phyloP scores from a whole-genome alignment of 768 basidiomycete genomes.

The Phlegmacium glaucopus region DNA sequence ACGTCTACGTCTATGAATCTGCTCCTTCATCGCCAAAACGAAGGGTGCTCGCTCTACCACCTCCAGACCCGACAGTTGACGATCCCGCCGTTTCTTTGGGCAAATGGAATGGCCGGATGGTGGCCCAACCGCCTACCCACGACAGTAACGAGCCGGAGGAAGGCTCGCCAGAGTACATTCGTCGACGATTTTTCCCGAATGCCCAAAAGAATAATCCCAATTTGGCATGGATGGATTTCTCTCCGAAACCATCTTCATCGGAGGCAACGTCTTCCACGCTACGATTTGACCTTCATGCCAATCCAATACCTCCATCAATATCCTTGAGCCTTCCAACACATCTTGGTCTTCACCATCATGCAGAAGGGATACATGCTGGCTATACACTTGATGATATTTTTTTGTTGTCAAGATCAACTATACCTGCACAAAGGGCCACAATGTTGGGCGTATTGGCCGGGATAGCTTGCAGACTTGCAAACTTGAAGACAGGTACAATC shows the following conservation, averaged over 20 bases:
- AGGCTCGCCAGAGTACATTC: slow-evolving; percentile 81
- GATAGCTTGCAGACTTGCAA: slow-evolving; percentile 41
- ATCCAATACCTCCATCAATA: slow-evolving; percentile 53
- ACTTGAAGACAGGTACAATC: slow-evolving; percentile 31
- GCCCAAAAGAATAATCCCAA: slow-evolving; percentile 66
- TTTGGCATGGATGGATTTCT: slow-evolving; percentile 72
- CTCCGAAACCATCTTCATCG: slow-evolving; percentile 23
- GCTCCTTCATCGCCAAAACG: slow-evolving; percentile 73
- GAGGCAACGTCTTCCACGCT: slow-evolving; percentile 36
- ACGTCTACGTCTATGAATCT: slow-evolving; percentile 82
- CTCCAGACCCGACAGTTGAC: slow-evolving; percentile 36
- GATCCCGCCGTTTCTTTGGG: slow-evolving; percentile 39
- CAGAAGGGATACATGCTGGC: slow-evolving; percentile 73
- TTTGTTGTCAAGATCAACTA: slow-evolving; percentile 73
- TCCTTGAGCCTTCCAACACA: slow-evolving; percentile 70
- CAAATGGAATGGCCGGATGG: slow-evolving; percentile 29
- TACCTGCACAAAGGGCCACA: slow-evolving; percentile 76
- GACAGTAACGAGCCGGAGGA: slow-evolving; percentile 43
- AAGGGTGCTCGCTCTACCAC: slow-evolving; percentile 55
- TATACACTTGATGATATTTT: slow-evolving; percentile 89
- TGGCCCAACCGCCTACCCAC: neutral
- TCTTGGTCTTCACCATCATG: slow-evolving; percentile 89
- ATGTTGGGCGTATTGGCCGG: slow-evolving; percentile 74
- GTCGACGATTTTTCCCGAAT: slow-evolving; percentile 77
- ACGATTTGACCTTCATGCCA: slow-evolving; percentile 78